Percentiles rank a stretch among this genome's conserved stretches.
phyloP scores from a whole-genome alignment of 495 filamentous ascomycete species.

The Aspergillus homomorphus region DNA sequence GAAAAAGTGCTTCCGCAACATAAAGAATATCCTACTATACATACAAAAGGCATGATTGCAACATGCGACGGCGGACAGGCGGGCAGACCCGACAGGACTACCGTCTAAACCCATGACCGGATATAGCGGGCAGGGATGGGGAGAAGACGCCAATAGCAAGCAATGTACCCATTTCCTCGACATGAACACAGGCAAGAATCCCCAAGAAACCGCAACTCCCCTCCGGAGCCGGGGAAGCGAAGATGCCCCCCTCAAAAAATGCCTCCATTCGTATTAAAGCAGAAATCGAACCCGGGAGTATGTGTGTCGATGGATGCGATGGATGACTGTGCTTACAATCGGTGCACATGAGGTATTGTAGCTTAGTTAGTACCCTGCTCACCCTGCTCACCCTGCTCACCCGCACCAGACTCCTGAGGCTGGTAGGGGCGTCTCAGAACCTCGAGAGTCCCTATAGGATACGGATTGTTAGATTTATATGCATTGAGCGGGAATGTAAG shows the following conservation, averaged over 20 bases:
- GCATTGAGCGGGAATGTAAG: neutral
- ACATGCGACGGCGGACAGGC: too few species aligned
- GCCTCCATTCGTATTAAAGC: too few species aligned
- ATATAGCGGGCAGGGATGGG: neutral
- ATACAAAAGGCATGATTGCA: neutral
- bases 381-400: too few species aligned
- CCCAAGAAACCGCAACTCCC: neutral
- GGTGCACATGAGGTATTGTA: neutral
- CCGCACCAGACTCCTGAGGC: constrained; percentile 8
- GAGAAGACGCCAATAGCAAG: neutral
- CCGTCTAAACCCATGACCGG: neutral
- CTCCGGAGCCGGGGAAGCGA: too few species aligned
- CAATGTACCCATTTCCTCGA: neutral
- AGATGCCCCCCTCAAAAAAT: too few species aligned
- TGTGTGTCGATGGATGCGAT: neutral
- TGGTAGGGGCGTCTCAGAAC: constrained; percentile 50
- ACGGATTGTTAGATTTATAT: neutral
- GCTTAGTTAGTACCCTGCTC: constrained; percentile 18
- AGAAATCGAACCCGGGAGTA: neutral
- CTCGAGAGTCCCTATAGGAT: constrained; percentile 52
- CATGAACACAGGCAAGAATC: too few species aligned
- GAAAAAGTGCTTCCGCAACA: neutral
- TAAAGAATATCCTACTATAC: neutral
- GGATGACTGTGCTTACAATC: neutral
- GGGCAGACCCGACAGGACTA: neutral